Conservation (phyloP, 2,329 filamentous ascomycete species). For the Colletotrichum cereale region DNA sequence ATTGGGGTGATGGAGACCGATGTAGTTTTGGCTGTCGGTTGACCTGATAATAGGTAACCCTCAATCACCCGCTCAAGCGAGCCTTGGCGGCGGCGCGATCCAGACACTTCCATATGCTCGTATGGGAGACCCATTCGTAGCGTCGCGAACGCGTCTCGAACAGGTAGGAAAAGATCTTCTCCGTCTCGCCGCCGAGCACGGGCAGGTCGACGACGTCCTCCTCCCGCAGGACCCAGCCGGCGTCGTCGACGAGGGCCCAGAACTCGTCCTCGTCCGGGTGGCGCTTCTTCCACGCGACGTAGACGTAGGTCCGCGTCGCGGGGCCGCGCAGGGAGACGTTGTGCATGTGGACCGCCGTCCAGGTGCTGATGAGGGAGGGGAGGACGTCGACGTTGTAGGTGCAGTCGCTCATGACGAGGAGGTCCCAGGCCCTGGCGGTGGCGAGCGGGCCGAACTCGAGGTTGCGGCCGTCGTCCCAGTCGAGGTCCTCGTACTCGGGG, state of each 20-base stretch:
- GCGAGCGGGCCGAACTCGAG: slow-evolving; percentile 59
- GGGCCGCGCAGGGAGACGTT: slow-evolving; percentile 47
- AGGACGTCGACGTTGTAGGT: slow-evolving; percentile 71
- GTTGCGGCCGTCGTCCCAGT: slow-evolving; percentile 66
- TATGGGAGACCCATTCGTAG: neutral
- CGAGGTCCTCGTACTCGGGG: slow-evolving; percentile 66
- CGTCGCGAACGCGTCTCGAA: slow-evolving; percentile 50
- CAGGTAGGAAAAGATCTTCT: slow-evolving; percentile 66
- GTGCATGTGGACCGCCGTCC: slow-evolving; percentile 60
- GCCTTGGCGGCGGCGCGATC: neutral
- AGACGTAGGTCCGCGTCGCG: slow-evolving; percentile 55
- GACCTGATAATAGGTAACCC: neutral
- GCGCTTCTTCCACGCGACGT: slow-evolving; percentile 68
- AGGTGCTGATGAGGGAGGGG: slow-evolving; percentile 64
- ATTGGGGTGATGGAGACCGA: neutral
- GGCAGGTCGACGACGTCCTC: slow-evolving; percentile 59
- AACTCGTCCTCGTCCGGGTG: slow-evolving; percentile 65
- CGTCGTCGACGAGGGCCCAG: slow-evolving; percentile 59
- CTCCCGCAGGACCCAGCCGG: slow-evolving; percentile 60
- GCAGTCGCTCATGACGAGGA: slow-evolving; percentile 70
- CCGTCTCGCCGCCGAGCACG: slow-evolving; percentile 57
- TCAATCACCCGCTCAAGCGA: neutral
- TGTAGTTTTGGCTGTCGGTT: neutral
- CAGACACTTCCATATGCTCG: slow-evolving; percentile 11
- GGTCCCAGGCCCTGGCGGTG: slow-evolving; percentile 60